Evolutionary conservation across 2,329 filamentous ascomycete genomes (phyloP), one percentile per base, ranked within the genome.

Genomic region (Periconia macrospinosa): DNA sequence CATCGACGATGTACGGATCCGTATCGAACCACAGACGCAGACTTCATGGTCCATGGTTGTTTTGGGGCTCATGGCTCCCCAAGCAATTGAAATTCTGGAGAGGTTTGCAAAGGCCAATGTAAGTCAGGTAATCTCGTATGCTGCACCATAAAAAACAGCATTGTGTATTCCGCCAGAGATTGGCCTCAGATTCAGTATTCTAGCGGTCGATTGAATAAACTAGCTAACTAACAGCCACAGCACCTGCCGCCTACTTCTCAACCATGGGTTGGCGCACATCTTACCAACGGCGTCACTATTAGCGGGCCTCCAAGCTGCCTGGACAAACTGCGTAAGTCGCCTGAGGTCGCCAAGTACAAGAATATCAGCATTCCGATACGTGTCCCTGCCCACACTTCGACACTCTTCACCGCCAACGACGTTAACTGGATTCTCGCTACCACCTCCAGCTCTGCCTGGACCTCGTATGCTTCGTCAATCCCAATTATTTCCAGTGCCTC

Each of bases 381-480:
- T 57, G 83, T 80, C 0, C 83, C 83, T 7, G 85, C 84, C 61
- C 83, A 86, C 62, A 81, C 83, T 37, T 57, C 78, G 2, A 81
- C 84, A 63, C 72, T 85, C n/a, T 78, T 84, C 61, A 72, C 72
- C 1, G 59, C 64, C 15, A 68, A 64, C 17, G 76, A 83, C 53
- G 68, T 83, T 18, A 74, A 76, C 44, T 71, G 69, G 54, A 76
- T 84, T 23, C 67, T 84, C 30, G 69, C 71, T 15, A 77, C 40
- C 20, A 56, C 47, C 74, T 79, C 18, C 62, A 74, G 7, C 63
- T 63, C 19, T 68, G 80, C 10, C 62, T 63, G 30, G 70, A 75
- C 71, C 41, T 77, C 75, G 17, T 57, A 54, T 43, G 75, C 72
- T 59, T 80, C 79, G 6, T 76, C 75, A 49, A 79, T 78, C 30